Evolutionary conservation across 2,329 filamentous ascomycete species (phyloP), one percentile per base, ranked within the genome.

Genomic region (Geosmithia flava): DNA sequence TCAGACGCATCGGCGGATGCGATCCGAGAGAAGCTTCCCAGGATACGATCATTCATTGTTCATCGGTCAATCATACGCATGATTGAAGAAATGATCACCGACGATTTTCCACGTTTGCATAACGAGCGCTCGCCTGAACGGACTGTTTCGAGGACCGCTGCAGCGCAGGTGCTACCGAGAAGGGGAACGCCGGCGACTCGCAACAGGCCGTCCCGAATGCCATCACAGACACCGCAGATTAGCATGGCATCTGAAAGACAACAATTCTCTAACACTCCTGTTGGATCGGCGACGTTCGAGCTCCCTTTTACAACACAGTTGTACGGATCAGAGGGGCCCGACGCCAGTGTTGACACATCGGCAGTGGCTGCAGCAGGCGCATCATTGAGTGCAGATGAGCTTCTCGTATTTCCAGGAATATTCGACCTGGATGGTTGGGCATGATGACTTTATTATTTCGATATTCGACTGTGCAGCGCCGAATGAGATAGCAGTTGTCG

Each of bases 1-100:
- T 48, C 48, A 15, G 29, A 47, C 44, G 27, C 42, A 17, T 48
- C 53, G 1, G 46, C 47, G 1, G 23, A 20, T 7, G 44, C 49
- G 3, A 52, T 54, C 19, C 46, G 48, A 1, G 52, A 49, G 39
- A 53, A 50, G 42, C 51, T 55, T 7, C 49, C 50, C 0, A 44
- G 49, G 27, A 46, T 55, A 16, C 49, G 51, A 10, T 44, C 48
- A 11, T 42, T 51, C 7, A 44, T 51, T 17, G 48, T 51, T 7
- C 46, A 49, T 37, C 44, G 50, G 19, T 45, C 50, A 1, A 47
- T 51, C 19, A 39, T 49, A 43, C 48, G 50, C 2, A 49, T 51
- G 50, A 46, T 51, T 13, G 48, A 51, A 42, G 50, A 51, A 43
- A 51, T 51, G 45, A 49, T 51, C 45, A 48, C 27, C 11, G 48